phyloP scores from a whole-genome alignment of 2,329 filamentous ascomycete genomes.

The Ceratocystiopsis sp. region DNA sequence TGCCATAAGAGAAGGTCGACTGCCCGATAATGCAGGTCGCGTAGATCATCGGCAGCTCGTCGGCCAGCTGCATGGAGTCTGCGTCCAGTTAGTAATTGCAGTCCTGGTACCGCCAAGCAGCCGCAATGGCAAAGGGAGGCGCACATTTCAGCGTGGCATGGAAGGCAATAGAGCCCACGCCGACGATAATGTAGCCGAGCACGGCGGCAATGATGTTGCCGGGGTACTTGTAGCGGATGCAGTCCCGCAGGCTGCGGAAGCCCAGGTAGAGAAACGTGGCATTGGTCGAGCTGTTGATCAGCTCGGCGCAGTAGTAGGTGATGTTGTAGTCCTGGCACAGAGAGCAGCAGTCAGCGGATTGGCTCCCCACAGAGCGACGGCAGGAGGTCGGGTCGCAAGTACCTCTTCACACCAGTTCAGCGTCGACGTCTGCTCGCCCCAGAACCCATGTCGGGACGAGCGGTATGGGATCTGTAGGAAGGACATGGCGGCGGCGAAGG shows the following conservation, averaged over 20 bases:
- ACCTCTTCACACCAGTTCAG: slow-evolving; percentile 25
- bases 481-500: slow-evolving; percentile 2
- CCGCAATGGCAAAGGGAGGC: slow-evolving; percentile 8
- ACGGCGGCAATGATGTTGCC: slow-evolving; percentile 54
- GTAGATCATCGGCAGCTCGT: slow-evolving; percentile 44
- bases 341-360: background rate
- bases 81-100: background rate
- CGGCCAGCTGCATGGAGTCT: slow-evolving; percentile 44
- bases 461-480: slow-evolving; percentile 17
- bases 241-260: slow-evolving; percentile 56
- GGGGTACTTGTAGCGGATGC: slow-evolving; percentile 55
- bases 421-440: slow-evolving; percentile 21
- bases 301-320: slow-evolving; percentile 19
- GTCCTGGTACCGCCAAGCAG: background rate
- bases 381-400: background rate
- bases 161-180: slow-evolving; percentile 38
- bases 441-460: slow-evolving; percentile 18
- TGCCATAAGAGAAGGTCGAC: slow-evolving; percentile 58
- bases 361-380: background rate
- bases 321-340: slow-evolving; percentile 19
- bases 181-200: slow-evolving; percentile 35
- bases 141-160: slow-evolving; percentile 39
- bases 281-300: slow-evolving; percentile 56
- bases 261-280: slow-evolving; percentile 66
- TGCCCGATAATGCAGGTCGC: slow-evolving; percentile 38